Percentiles rank a stretch among this genome's conserved stretches.
These are phyloP conservation scores for Acacia concinna DNA, from an alignment of 331 rosid species.

Conservation along the genomic window DNA sequence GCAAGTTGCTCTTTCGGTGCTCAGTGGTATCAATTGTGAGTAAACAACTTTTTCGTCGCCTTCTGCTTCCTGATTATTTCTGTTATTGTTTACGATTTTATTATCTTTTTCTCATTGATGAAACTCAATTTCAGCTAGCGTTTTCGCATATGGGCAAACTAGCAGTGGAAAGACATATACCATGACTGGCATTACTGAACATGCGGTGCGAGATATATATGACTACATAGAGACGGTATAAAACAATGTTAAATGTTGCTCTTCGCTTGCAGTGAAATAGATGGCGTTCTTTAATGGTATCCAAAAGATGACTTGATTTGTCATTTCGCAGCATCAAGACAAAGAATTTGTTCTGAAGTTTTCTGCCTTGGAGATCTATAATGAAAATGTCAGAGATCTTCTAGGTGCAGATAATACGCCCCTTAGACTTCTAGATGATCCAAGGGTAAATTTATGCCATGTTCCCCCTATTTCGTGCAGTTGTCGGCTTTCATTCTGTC, in stretches of 20 bases:
- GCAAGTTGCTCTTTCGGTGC: constrained; percentile 77
- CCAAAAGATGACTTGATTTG: constrained; percentile 30
- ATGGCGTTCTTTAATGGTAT: constrained; percentile 16
- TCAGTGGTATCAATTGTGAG: constrained; percentile 83
- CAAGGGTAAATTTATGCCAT: constrained; percentile 52
- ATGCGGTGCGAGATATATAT: constrained; percentile 65
- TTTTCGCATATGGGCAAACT: constrained; percentile 92
- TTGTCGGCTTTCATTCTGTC: constrained; percentile 22
- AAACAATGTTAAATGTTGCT: constrained; percentile 10
- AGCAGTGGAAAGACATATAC: constrained; percentile 98
- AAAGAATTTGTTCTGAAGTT: constrained; percentile 70
- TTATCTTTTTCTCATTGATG: constrained; percentile 6
- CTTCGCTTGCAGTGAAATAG: constrained; percentile 21
- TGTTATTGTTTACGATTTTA: background rate
- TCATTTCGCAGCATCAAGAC: constrained; percentile 54
- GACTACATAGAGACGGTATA: constrained; percentile 63
- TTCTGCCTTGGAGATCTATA: constrained; percentile 90
- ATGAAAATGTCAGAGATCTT: constrained; percentile 83
- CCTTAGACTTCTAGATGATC: constrained; percentile 81
- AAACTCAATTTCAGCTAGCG: constrained; percentile 52
- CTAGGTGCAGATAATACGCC: constrained; percentile 48
- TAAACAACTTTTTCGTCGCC: constrained; percentile 9
- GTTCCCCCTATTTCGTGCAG: background rate
- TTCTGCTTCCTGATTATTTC: constrained; percentile 13
- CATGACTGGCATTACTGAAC: constrained; percentile 73